These are phyloP conservation scores for Pythium aquatile DNA, from an alignment of 352 stramenopile genomes.

Conservation along the genomic window DNA sequence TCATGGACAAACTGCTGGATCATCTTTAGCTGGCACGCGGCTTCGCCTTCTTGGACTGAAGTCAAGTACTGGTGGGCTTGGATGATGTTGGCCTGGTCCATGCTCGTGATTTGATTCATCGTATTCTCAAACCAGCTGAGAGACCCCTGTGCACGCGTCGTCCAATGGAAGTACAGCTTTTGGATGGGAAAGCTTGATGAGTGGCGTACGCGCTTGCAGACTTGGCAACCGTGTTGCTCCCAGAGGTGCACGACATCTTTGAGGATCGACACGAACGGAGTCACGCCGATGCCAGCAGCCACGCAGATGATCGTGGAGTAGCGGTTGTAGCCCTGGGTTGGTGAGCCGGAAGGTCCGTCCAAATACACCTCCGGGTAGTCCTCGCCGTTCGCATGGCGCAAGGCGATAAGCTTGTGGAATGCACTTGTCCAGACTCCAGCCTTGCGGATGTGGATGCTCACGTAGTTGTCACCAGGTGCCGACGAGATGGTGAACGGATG, in stretches of 20 bases:
- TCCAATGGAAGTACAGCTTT: conserved; percentile 89
- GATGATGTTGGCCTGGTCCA: conserved; percentile 77
- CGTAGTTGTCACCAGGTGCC: conserved; percentile 76
- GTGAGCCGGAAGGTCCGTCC: conserved; percentile 68
- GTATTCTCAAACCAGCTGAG: conserved; percentile 83
- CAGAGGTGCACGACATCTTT: conserved; percentile 73
- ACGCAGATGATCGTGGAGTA: conserved; percentile 80
- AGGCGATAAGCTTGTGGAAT: conserved; percentile 53
- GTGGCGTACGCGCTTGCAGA: conserved; percentile 73
- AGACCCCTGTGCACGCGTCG: conserved; percentile 71
- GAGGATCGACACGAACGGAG: conserved; percentile 79
- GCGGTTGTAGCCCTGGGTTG: conserved; percentile 70
- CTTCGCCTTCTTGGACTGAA: conserved; percentile 72
- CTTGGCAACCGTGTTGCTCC: conserved; percentile 71
- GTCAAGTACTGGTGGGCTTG: conserved; percentile 85
- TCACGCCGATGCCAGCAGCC: conserved; percentile 76
- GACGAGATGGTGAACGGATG: conserved; percentile 92
- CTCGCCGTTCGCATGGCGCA: conserved; percentile 59
- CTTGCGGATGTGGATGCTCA: conserved; percentile 77
- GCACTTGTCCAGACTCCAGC: conserved; percentile 74
- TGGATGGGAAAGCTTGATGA: conserved; percentile 70
- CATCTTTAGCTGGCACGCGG: conserved; percentile 71
- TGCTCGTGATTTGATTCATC: conserved; percentile 81
- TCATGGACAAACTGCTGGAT: conserved; percentile 86
- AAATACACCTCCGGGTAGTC: conserved; percentile 72